These are phyloP conservation scores for Amborella trichopoda DNA, from an alignment of 164 flowering plant genomes.

Conservation along the genomic window DNA sequence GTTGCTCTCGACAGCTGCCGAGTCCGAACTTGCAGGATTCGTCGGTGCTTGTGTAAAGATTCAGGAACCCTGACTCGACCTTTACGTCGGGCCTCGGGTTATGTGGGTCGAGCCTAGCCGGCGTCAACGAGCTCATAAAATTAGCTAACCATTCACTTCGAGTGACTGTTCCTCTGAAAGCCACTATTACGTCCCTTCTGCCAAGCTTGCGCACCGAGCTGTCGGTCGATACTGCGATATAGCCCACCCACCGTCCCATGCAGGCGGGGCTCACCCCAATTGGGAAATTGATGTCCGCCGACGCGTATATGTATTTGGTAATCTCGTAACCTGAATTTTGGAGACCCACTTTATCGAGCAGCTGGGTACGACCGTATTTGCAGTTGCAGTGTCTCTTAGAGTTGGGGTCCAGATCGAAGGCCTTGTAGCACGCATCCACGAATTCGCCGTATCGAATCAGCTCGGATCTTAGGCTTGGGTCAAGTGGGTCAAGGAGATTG, in stretches of 20 bases:
- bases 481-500: slow-evolving; percentile 42
- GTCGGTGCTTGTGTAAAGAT: slow-evolving; percentile 21
- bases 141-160: slow-evolving; percentile 65
- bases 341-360: slow-evolving; percentile 43
- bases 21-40: slow-evolving; percentile 15
- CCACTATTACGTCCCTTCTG: slow-evolving; percentile 50
- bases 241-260: slow-evolving; percentile 62
- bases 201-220: slow-evolving; percentile 33
- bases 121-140: slow-evolving; percentile 63
- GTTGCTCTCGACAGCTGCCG: slow-evolving; percentile 26
- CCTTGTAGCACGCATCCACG: slow-evolving; percentile 53
- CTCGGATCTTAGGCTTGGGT: slow-evolving; percentile 55
- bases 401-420: slow-evolving; percentile 57
- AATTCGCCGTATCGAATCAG: slow-evolving; percentile 65
- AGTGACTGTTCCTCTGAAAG: slow-evolving; percentile 73
- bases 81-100: slow-evolving; percentile 40
- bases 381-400: slow-evolving; percentile 58
- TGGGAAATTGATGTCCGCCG: slow-evolving; percentile 45
- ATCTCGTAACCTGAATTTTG: slow-evolving; percentile 43
- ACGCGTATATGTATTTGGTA: slow-evolving; percentile 75
- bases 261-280: slow-evolving; percentile 24
- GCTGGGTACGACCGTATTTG: slow-evolving; percentile 47
- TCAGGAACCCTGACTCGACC: slow-evolving; percentile 37
- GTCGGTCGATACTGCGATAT: slow-evolving; percentile 56
- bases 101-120: slow-evolving; percentile 54